Base-by-base conservation (phyloP, 352 stramenopile species). In the Globisporangium apiculatum region DNA sequence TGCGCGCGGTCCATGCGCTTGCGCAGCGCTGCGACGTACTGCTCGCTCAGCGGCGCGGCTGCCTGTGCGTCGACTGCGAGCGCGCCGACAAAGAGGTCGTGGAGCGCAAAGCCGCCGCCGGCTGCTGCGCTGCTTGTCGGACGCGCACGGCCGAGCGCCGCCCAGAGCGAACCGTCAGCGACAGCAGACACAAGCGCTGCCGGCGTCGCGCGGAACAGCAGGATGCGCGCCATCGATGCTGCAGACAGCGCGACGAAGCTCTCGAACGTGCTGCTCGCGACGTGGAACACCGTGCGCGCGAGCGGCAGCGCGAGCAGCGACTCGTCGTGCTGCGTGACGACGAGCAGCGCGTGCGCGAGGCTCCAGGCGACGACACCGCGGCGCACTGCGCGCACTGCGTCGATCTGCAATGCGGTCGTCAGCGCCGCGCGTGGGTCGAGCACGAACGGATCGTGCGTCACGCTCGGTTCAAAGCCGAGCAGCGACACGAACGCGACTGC, bases 361-460 rank as follows among this genome's bases (percentile, higher is more conserved):
- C 68, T 47, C 59, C 71, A 78, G n/a, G 70, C 62, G 35, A 80
- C 47, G 43, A 82, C 64, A 38, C 71, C 72, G 5, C 76, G 72
- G 40, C 76, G 60, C 48, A 72, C 51, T 0, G 76, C 73, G 45
- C 73, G 71, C 61, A 86, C 75, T 6, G 67, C 48, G 53, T 78
- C 71, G 49, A 73, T 66, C 57, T 78, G 69, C 43, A 86, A 62
- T 7, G 51, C 61, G 17, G 48, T 60, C 8, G 67, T 43, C 3
- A 86, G 74, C 18, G 73, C 69, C 7, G 67, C 62, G 5, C 67
- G 64, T 5, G 75, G 75, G 46, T 86, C 69, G 46, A 83, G 60
- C 42, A 76, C 73, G 51, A 86, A 86, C 48, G 71, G 75, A 49
- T 86, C 71, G 31, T 77, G 58, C 3, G 35, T 57, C 11, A 86